Percentiles rank a stretch among this genome's conserved stretches.
Evolutionary conservation across 2,329 filamentous ascomycete genomes (phyloP).

Genomic region (Hymenoscyphus repandus): DNA sequence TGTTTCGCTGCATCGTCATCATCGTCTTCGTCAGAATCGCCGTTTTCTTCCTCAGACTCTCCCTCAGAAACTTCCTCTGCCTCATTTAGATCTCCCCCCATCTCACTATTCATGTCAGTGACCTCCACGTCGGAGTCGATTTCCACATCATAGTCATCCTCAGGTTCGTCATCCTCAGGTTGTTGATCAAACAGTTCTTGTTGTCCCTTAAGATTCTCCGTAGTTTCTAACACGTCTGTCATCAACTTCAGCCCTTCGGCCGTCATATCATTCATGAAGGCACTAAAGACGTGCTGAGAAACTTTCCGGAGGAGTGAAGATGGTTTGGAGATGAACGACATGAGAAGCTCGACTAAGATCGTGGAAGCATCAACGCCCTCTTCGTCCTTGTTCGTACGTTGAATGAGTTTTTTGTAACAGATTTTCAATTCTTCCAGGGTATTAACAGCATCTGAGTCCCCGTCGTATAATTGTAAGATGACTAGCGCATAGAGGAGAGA

Average conservation of each 20-base stretch:
- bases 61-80: conserved; percentile 36
- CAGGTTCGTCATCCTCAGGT: conserved; percentile 47
- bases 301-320: conserved; percentile 82
- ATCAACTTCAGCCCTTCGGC: conserved; percentile 62
- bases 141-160: conserved; percentile 38
- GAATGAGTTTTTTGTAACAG: conserved; percentile 61
- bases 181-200: conserved; percentile 77
- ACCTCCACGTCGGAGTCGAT: conserved; percentile 45
- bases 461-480: conserved; percentile 84
- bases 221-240: conserved; percentile 65
- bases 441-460: conserved; percentile 77
- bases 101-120: conserved; percentile 40
- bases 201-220: conserved; percentile 79
- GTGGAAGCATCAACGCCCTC: conserved; percentile 56
- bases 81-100: conserved; percentile 36
- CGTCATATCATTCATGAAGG: conserved; percentile 72
- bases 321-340: conserved; percentile 83
- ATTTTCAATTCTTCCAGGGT: conserved; percentile 77
- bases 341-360: conserved; percentile 76
- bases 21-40: conserved; percentile 34
- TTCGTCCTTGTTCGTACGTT: conserved; percentile 46
- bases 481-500: conserved; percentile 79
- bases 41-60: conserved; percentile 32
- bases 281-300: conserved; percentile 80
- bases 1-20: conserved; percentile 38